Evolutionary conservation across 2,329 filamentous ascomycete genomes (phyloP), one percentile per base, ranked within the genome.

Genomic region (Fusarium nisikadoi): DNA sequence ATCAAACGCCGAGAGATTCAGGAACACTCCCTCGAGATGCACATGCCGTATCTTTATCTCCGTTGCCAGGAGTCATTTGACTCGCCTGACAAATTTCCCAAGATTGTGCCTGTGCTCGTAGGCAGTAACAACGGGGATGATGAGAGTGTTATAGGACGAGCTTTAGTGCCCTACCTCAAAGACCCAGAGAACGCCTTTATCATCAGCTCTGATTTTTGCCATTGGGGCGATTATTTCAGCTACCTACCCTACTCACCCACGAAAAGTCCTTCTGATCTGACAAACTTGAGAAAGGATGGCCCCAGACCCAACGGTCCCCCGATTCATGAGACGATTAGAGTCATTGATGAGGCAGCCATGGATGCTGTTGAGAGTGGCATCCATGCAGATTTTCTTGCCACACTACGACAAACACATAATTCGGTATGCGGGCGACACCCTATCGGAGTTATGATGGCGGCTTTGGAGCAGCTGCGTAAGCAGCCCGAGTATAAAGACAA

Each of bases 21-120:
- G 9, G 96, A 99, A 82, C 96, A 99, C 82, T 97, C 94, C 56
- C 88, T 98, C 4, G 96, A 99, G 84, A 97, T 99, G 92, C 96
- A 99, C 76, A 86, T 98, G 13, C 95, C 96, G 0, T 98, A 97
- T 78, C 92, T 98, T 71, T 95, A 94, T 85, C 94, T 95, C 79
- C 90, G 93, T 58, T 86, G 90, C 5, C 77, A 87, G 55, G 83
- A 86, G 64, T 86, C 85, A 0, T 87, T 89, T 69, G 82, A 81
- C 2, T 82, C 85, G 0, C 78, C 83, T 1, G 82, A 87, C 2
- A 78, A 87, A 8, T 93, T 93, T 75, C 94, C 95, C 1, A 88
- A 87, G 11, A 87, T 99, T 8, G 88, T 98, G 2, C 96, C 96
- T 0, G 92, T 99, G 58, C 89, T 99, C 75, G 86, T 99, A 19